These are phyloP conservation scores for Musa schizocarpa DNA, from an alignment of 176 grass and related monocot genomes.

Conservation along the genomic window DNA sequence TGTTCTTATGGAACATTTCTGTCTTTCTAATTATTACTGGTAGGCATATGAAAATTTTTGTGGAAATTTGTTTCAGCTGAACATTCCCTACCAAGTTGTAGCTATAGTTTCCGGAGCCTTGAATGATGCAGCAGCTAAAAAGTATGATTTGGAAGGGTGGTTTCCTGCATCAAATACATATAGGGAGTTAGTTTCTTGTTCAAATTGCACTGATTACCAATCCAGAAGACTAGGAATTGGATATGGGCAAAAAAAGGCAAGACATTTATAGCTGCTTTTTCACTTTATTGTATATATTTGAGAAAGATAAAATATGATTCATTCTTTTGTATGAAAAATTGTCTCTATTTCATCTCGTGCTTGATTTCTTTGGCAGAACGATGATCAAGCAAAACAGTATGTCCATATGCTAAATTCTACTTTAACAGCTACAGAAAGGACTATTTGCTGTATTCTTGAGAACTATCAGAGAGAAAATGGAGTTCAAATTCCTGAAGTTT, in stretches of 20 bases:
- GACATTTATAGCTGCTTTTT: neutral
- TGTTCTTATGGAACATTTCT: neutral
- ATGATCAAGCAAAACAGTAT: slow-evolving; percentile 78
- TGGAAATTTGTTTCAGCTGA: slow-evolving; percentile 43
- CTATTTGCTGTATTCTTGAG: slow-evolving; percentile 79
- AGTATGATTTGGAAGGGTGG: slow-evolving; percentile 94
- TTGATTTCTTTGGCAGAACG: slow-evolving; percentile 38
- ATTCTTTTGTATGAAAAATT: neutral
- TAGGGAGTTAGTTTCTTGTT: slow-evolving; percentile 89
- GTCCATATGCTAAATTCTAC: slow-evolving; percentile 97
- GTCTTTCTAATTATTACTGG: neutral
- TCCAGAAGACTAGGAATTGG: slow-evolving; percentile 83
- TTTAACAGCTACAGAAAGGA: slow-evolving; percentile 85
- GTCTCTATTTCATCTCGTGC: neutral
- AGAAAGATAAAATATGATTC: neutral
- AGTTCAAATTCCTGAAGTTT: slow-evolving; percentile 57
- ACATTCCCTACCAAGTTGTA: slow-evolving; percentile 75
- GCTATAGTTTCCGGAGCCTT: slow-evolving; percentile 85
- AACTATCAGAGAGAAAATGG: slow-evolving; percentile 70
- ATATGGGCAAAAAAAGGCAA: slow-evolving; percentile 86
- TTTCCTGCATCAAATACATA: slow-evolving; percentile 91
- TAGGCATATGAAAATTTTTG: neutral
- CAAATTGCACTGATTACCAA: slow-evolving; percentile 96
- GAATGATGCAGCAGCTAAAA: slow-evolving; percentile 93
- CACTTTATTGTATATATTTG: neutral